These are phyloP conservation scores for Amphirosellinia nigrospora DNA, from an alignment of 495 filamentous ascomycete species.

Conservation along the genomic window DNA sequence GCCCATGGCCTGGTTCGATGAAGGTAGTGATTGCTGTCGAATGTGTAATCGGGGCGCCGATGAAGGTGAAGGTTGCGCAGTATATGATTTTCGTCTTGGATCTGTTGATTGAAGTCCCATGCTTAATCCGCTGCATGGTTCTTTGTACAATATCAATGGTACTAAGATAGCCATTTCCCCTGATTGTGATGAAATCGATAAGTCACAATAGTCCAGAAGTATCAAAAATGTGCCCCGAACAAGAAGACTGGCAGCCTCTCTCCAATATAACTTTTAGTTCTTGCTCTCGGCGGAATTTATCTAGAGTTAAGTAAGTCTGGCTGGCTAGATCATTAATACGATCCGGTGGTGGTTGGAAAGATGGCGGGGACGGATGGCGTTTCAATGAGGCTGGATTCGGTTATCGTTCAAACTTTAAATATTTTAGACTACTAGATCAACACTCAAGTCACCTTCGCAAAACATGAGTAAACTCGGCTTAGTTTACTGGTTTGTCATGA, in stretches of 20 bases:
- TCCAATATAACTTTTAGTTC: background rate
- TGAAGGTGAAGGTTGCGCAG: conserved; percentile 7
- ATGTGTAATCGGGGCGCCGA: conserved; percentile 25
- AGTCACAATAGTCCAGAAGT: background rate
- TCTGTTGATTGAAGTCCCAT: conserved; percentile 13
- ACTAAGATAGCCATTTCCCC: conserved; percentile 33
- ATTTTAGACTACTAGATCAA: background rate
- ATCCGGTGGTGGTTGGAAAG: background rate
- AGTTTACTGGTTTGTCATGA: background rate
- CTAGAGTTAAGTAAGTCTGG: background rate
- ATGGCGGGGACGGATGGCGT: background rate
- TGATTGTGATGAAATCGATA: background rate
- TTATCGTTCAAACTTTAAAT: background rate
- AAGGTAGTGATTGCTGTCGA: conserved; percentile 36
- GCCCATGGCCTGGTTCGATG: conserved; percentile 22
- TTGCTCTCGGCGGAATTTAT: background rate
- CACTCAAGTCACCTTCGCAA: background rate
- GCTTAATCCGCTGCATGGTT: conserved; percentile 24
- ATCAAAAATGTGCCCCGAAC: background rate
- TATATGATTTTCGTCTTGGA: conserved; percentile 23
- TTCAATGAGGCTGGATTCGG: background rate
- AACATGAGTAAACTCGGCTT: background rate
- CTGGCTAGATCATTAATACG: background rate
- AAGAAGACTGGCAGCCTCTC: background rate
- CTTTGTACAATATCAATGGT: conserved; percentile 32